Conservation (phyloP, 2,329 filamentous ascomycete genomes). For the Westerdykella aurantiaca region DNA sequence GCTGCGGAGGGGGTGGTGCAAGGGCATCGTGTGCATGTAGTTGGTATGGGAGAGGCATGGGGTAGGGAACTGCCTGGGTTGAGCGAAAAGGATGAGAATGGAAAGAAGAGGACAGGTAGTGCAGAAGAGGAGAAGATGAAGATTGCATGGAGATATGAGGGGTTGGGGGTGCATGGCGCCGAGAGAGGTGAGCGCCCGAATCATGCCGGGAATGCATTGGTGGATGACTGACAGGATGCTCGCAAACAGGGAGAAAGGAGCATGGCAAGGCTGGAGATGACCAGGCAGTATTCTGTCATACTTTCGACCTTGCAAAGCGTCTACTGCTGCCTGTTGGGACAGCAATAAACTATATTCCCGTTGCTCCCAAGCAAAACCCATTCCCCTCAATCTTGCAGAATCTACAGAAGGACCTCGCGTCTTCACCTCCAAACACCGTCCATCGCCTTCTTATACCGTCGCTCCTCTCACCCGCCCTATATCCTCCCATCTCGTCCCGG, state of each 20-base stretch:
- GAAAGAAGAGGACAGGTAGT: constrained; percentile 28
- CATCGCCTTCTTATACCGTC: constrained; percentile 83
- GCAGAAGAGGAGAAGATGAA: constrained; percentile 71
- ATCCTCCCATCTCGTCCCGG: constrained; percentile 62
- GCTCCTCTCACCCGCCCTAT: constrained; percentile 79
- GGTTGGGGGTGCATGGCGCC: constrained; percentile 64
- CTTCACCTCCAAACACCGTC: constrained; percentile 51
- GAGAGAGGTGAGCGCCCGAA: constrained; percentile 53
- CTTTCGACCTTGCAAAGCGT: constrained; percentile 49
- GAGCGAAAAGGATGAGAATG: constrained; percentile 38
- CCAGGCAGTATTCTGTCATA: constrained; percentile 43
- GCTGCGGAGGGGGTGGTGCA: constrained; percentile 90
- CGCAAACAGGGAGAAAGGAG: background rate
- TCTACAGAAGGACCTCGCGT: constrained; percentile 50
- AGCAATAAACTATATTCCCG: constrained; percentile 48
- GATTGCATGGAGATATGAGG: constrained; percentile 97
- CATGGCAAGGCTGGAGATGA: constrained; percentile 34
- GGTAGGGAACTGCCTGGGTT: constrained; percentile 75
- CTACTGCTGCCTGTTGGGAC: constrained; percentile 39
- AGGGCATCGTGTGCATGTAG: constrained; percentile 78
- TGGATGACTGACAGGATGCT: background rate
- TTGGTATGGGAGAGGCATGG: constrained; percentile 77
- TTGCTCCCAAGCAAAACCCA: constrained; percentile 46
- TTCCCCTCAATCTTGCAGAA: constrained; percentile 62
- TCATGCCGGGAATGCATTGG: too few species aligned